Conservation (phyloP, 176 grass and related monocot species). For the Oryza rufipogon region DNA sequence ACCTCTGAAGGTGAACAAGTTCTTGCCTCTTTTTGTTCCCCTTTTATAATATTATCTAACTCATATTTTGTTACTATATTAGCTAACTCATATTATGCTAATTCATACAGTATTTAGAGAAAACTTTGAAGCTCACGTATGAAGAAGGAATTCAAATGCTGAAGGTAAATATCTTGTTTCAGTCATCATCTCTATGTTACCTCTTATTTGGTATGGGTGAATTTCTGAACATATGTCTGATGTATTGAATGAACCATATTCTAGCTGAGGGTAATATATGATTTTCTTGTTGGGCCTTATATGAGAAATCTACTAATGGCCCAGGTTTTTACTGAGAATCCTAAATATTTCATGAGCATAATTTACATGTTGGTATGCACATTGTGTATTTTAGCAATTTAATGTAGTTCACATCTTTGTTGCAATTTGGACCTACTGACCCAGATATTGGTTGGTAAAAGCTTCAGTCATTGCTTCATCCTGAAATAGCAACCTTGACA, state of each 20-base stretch:
- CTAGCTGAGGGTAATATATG: not conserved
- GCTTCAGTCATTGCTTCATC: not conserved
- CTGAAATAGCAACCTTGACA: not conserved
- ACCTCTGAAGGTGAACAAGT: slow-evolving; percentile 67
- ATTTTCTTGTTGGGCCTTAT: not conserved
- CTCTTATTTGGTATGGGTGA: not conserved
- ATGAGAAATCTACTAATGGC: not conserved
- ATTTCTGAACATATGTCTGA: not conserved
- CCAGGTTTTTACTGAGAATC: not conserved
- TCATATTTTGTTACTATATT: slow-evolving; percentile 22
- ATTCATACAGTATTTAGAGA: slow-evolving; percentile 76
- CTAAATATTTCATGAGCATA: not conserved
- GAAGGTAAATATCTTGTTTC: slow-evolving; percentile 61
- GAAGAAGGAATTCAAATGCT: slow-evolving; percentile 89
- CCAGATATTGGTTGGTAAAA: slow-evolving; percentile 5
- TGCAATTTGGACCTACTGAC: not conserved
- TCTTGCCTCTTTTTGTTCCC: not conserved
- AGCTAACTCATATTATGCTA: slow-evolving; percentile 27
- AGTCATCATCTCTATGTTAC: not conserved
- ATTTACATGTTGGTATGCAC: not conserved
- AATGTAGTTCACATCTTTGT: not conserved
- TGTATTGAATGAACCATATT: not conserved
- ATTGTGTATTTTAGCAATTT: not conserved
- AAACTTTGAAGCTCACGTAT: slow-evolving; percentile 85
- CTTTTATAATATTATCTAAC: slow-evolving; percentile 22